Conservation (phyloP, 306 rosid species). For the Sicyos baderoa region DNA sequence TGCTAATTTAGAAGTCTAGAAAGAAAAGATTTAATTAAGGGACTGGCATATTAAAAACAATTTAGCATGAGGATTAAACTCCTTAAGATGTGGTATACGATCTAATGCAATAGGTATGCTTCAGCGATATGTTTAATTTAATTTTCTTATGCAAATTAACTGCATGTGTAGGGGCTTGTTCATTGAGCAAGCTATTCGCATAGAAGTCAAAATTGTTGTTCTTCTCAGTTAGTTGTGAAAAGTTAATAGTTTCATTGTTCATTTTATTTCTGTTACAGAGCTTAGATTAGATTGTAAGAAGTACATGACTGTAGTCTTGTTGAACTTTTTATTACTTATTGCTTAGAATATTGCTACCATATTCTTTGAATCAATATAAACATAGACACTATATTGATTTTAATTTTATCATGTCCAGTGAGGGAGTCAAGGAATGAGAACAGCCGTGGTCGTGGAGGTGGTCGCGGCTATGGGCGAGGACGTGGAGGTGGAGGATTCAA, state of each 20-base stretch:
- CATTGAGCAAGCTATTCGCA: not conserved
- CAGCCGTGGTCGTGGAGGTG: conserved; percentile 48
- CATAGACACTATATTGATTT: not conserved
- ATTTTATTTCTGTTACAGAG: not conserved
- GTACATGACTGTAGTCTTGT: no score
- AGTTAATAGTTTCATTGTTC: not conserved
- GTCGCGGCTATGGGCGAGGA: conserved; percentile 40
- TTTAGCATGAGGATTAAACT: not conserved
- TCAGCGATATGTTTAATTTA: not conserved
- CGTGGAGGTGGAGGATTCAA: conserved; percentile 43
- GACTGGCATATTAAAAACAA: no score
- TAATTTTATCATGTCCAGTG: conserved; percentile 25
- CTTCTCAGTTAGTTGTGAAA: not conserved
- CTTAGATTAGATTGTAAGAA: no score
- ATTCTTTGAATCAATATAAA: not conserved
- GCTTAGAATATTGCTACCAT: not conserved
- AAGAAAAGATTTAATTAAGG: no score
- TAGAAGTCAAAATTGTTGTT: not conserved
- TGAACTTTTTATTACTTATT: no score
- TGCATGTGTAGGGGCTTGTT: not conserved
- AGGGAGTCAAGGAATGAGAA: conserved; percentile 37
- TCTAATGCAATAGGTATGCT: not conserved
- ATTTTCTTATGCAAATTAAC: not conserved
- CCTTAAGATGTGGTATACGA: not conserved
- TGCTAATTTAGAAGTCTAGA: no score